Evolutionary conservation across 2,329 filamentous ascomycete genomes (phyloP), one percentile per base, ranked within the genome.

Genomic region (Lachnellula hyalina): DNA sequence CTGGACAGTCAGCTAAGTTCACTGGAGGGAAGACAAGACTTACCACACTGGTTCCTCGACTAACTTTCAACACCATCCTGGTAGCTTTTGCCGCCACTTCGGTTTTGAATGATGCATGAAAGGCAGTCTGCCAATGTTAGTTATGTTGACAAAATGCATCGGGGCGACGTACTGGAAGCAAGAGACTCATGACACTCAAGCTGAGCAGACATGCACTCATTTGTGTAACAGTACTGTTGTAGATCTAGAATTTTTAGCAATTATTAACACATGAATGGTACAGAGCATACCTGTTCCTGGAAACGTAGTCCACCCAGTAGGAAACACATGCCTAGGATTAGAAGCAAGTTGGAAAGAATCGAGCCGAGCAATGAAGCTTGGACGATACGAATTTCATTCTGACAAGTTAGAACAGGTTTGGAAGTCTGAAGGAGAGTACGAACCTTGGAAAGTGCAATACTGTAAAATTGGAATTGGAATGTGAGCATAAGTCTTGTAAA

Each of bases 181-280:
- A 80, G 21, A 96, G 77, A 75, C 91, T 96, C 73, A 90, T 92
- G 57, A 96, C 92, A 67, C 89, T 92, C 71, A 96, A 73, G 76
- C 90, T 95, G 63, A 96, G 81, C 64, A 96, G 78, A 74, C 90
- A 96, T 50, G 92, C 92, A 69, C 90, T 96, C 90, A 96, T 96
- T 70, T 96, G 91, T 0, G 91, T 96, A 55, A 96, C 90, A 21
- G 90, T 96, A 73, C 85, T 94, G 74, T 96, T 96, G 74, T 96
- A 96, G 59, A 96, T 86, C 82, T 88, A 52, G 4, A 11, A 21
- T 4, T 9, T 32, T 66, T 41, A 67, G 61, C 44, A 25, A 17
- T 3, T 9, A 14, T 3, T 15, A 15, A 34, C 12, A 32, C 23
- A 35, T 28, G 8, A 34, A 12, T 15, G 19, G 35, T 23, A 34